Evolutionary conservation across 2,329 filamentous ascomycete species (phyloP).

Genomic region (Chaetomiaceae sp.): DNA sequence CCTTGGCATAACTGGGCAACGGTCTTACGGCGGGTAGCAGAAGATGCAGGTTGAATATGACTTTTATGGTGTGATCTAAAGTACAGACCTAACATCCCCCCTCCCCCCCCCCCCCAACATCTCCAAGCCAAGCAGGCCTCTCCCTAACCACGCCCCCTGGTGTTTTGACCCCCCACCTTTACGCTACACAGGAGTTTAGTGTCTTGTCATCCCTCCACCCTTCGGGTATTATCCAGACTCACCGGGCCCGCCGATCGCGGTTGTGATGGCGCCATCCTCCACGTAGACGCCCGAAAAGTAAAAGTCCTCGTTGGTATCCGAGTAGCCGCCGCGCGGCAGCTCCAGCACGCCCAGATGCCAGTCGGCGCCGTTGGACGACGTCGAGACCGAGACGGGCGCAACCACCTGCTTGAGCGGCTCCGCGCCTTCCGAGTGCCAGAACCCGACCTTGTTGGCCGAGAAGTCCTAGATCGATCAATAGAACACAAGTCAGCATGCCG

Average conservation of each 20-base stretch:
- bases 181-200: background rate
- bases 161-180: background rate
- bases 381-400: constrained; percentile 54
- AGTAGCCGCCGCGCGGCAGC: constrained; percentile 53
- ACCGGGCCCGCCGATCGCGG: constrained; percentile 27
- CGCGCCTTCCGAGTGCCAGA: constrained; percentile 65
- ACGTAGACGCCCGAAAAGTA: constrained; percentile 70
- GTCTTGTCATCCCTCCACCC: too few relatives aligned
- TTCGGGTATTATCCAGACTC: background rate
- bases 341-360: constrained; percentile 70
- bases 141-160: background rate
- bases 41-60: too few relatives aligned
- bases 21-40: too few relatives aligned
- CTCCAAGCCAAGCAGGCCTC: background rate
- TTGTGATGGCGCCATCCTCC: constrained; percentile 48
- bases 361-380: constrained; percentile 63
- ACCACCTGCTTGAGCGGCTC: constrained; percentile 55
- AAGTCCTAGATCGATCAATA: constrained; percentile 44
- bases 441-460: constrained; percentile 53
- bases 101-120: background rate
- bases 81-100: too few relatives aligned
- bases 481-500: too few relatives aligned
- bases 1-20: too few relatives aligned
- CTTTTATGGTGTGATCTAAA: too few relatives aligned
- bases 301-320: constrained; percentile 58